Base-by-base conservation (phyloP, 1,139 yeast species). In the Yamadazyma diospyri region DNA sequence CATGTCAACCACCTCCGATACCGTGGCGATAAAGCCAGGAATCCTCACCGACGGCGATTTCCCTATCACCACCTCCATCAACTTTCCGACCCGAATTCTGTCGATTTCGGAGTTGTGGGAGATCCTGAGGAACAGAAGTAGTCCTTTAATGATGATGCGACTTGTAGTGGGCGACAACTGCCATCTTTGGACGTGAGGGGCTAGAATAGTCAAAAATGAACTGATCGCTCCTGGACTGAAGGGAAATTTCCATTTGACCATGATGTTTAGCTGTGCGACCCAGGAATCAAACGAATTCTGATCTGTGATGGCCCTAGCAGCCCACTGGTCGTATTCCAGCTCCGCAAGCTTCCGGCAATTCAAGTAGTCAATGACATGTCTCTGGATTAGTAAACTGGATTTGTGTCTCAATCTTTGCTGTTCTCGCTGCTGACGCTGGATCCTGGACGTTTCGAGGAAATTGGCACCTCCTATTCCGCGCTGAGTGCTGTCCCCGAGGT, bases 371-470 rank as follows among this genome's bases (percentile, higher is more conserved):
- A 73, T 53, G 4, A 77, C 57, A 12, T 61, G 47, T 7, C 57
- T 47, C 48, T 84, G 94, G 22, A 89, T 55, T 6, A 54, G 38
- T 1, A 52, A 38, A 0, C 79, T 78, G 2, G 83, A 72, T 25
- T 55, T 61, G 25, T 69, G 74, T 35, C 67, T 69, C 11, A 58
- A 54, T 21, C 86, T 68, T 17, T 61, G 68, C 29, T 59, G 55
- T 40, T 85, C 88, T 38, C 97, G 67, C 38, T 71, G 72, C 39
- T 69, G 72, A 22, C 97, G 67, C 42, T 85, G 89, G 25, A 61
- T 59, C 44, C 76, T 75, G 4, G 95, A 78, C 41, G 72, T 76
- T 40, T 73, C 76, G 14, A 89, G 59, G 38, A 54, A 51, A 42
- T 51, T 48, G 40, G 36, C 22, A 17, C 32, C 31, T 10, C 36